Evolutionary conservation across 768 basidiomycete genomes (phyloP).

Genomic region (Boletus reticulatus): DNA sequence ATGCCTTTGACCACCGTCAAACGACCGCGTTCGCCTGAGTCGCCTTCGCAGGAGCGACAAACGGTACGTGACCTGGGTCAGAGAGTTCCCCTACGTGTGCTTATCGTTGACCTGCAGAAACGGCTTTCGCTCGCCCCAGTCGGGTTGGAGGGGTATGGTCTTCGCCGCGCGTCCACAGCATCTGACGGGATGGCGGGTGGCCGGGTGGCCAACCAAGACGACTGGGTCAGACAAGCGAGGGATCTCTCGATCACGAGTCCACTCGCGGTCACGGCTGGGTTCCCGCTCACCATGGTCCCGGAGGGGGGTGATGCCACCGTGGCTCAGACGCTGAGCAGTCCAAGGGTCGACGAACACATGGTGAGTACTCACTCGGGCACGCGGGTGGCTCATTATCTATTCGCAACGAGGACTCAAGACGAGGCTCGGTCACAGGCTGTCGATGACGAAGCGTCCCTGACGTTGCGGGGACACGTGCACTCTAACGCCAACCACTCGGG

Average conservation of each 20-base stretch:
- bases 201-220: conserved; percentile 51
- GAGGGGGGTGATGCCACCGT: background rate
- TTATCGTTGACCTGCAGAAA: conserved; percentile 45
- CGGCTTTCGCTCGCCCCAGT: conserved; percentile 45
- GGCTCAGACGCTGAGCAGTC: background rate
- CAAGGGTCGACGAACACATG: conserved; percentile 42
- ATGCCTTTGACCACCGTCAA: conserved; percentile 38
- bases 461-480: conserved; percentile 6
- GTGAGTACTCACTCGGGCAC: conserved; percentile 31
- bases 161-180: conserved; percentile 30
- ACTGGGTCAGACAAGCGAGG: conserved; percentile 73
- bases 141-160: conserved; percentile 20
- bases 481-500: background rate
- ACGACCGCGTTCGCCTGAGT: conserved; percentile 59
- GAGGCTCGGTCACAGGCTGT: conserved; percentile 17
- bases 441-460: conserved; percentile 21
- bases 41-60: conserved; percentile 51
- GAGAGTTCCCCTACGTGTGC: background rate
- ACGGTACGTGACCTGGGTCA: conserved; percentile 35
- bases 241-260: conserved; percentile 53
- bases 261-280: conserved; percentile 16
- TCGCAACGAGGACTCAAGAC: conserved; percentile 7
- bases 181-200: conserved; percentile 15
- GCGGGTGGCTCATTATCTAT: background rate
- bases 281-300: background rate